Evolutionary conservation across 2,329 filamentous ascomycete species (phyloP), one percentile per base, ranked within the genome.

Genomic region (Paecilomyces variotii): DNA sequence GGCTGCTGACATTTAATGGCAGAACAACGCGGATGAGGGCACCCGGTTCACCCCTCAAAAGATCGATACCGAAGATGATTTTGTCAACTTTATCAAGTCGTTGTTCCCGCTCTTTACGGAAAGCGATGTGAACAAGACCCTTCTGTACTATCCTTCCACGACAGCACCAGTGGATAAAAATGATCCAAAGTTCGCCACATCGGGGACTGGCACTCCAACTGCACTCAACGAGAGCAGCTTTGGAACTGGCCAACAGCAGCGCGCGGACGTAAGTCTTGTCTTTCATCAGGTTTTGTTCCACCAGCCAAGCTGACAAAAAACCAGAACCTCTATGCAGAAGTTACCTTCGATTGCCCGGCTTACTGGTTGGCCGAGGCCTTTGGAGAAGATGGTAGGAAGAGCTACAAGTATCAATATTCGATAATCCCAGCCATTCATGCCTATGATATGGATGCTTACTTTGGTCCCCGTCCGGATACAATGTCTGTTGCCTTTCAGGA

Each of bases 341-440:
- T 77, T 0, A 81, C 80, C 1, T 84, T 84, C 61, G 73, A 80
- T 53, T 85, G 83, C 63, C 79, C 82, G 0, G 75, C 78, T 0
- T 84, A 84, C 67, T 84, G 81, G 82, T 68, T 84, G 59, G 77
- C 78, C 1, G 72, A 78, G 39, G 80, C 78, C 4, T 84, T 75
- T 61, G 72, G 56, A 49, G 55, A 62, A 9, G 62, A 62, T 12
- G 64, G 61, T 14, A 65, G 70, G 1, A 61, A 71, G 45, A 70
- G 72, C 2, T 81, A 75, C 69, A 78, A 77, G 30, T 81, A 80
- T 64, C 79, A 82, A 62, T 81, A 77, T 26, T 85, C 88, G 25
- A 80, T 90, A 26, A 82, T 91, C 52, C 83, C 84, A 49, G 83
- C 87, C 19, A 86, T 88, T 62, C 83, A 86, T 68, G 76, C 78